These are phyloP conservation scores for Globisporangium emineosum DNA, from an alignment of 352 stramenopile genomes.

Conservation along the genomic window DNA sequence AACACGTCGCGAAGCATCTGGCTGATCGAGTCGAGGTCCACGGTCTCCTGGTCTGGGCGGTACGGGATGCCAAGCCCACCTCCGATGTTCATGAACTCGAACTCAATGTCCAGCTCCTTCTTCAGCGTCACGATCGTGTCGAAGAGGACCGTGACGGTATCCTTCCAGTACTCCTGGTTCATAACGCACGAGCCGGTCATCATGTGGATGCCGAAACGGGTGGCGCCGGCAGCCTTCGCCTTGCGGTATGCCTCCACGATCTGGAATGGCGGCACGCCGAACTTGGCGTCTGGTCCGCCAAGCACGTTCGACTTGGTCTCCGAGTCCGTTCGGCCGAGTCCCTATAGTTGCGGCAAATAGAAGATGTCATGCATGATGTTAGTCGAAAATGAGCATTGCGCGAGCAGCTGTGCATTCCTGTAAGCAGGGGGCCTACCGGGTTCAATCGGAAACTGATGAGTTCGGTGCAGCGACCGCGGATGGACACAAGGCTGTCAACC, in stretches of 20 bases:
- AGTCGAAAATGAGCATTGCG: background rate
- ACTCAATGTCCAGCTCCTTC: slow-evolving; percentile 82
- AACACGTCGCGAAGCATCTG: slow-evolving; percentile 76
- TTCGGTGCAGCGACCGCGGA: slow-evolving; percentile 70
- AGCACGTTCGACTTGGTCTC: slow-evolving; percentile 89
- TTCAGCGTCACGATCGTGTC: slow-evolving; percentile 77
- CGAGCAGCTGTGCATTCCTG: background rate
- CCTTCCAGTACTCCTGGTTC: slow-evolving; percentile 87
- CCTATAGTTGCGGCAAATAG: slow-evolving; percentile 18
- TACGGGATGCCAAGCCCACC: slow-evolving; percentile 88
- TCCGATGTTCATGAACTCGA: slow-evolving; percentile 91
- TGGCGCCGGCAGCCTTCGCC: slow-evolving; percentile 73
- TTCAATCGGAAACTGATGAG: slow-evolving; percentile 89
- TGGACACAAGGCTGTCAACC: slow-evolving; percentile 68
- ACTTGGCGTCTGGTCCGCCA: slow-evolving; percentile 86
- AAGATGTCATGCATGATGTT: background rate
- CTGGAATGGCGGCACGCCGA: slow-evolving; percentile 84
- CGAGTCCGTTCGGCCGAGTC: slow-evolving; percentile 83
- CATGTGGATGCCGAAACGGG: slow-evolving; percentile 90
- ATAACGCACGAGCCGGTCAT: slow-evolving; percentile 91
- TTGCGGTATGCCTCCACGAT: slow-evolving; percentile 86
- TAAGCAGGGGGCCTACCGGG: slow-evolving; percentile 26
- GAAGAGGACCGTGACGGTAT: slow-evolving; percentile 84
- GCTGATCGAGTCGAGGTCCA: slow-evolving; percentile 70
- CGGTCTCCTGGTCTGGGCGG: slow-evolving; percentile 60